Base-by-base conservation (phyloP, 2,329 filamentous ascomycete genomes). In the Cadophora gregata region DNA sequence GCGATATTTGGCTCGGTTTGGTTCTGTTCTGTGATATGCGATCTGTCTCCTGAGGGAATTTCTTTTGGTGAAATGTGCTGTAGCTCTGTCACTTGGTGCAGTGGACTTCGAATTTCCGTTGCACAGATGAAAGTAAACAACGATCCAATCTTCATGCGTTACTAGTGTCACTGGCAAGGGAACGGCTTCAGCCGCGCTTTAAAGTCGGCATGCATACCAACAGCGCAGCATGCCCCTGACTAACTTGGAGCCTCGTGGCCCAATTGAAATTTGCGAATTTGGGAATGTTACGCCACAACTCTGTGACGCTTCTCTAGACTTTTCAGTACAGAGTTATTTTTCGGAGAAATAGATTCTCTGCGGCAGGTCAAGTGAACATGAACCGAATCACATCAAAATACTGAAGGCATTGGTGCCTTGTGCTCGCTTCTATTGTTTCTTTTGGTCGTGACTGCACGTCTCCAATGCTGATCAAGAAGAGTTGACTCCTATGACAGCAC, bases 211-310 rank as follows among this genome's bases (percentile, higher is more conserved):
- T 47, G 36, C 14, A 45, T 59, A 29, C 36, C 9, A n/a, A n/a
- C n/a, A n/a, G n/a, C n/a, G n/a, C n/a, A n/a, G n/a, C n/a, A 16
- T 51, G 29, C 56, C 55, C 56, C 56, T 59, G 56, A 59, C 56
- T 59, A 47, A 45, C 25, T 7, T 16, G 24, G 16, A 27, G 55
- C 55, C 33, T 31, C 25, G 36, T 33, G 14, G 51, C 7, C 42
- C 55, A 45, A 45, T 12, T 36, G 33, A 42, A 5, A 29, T n/a
- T 25, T 27, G 36, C 14, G 36, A 45, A n/a, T n/a, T n/a, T 45
- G 19, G 3, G 12, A 29, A 27, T 1, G 42, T 47, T 59, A 9
- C 47, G 56, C 56, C 56, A 47, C 56, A 59, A 31, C 19, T 59
- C 42, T 45, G 42, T 45, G n/a, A 45, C 42, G 21, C 42, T n/a